Base-by-base conservation (phyloP, 176 grass and related monocot species). In the Miscanthus lutarioriparius region DNA sequence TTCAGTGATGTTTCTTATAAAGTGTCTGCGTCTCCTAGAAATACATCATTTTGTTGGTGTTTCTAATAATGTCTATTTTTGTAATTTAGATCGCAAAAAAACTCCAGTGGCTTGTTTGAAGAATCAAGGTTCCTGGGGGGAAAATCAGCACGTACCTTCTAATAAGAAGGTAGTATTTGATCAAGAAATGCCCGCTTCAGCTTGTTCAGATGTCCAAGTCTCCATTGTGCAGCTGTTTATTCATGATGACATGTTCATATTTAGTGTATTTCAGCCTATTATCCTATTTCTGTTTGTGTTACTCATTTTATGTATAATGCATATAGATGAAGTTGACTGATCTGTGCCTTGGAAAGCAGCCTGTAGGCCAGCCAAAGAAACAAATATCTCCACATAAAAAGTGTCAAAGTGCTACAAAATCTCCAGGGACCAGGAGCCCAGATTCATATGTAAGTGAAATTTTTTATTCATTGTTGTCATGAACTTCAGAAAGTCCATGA, bases 401-500 rank as follows among this genome's bases (percentile, higher is more conserved):
- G 58, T 48, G 59, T 56, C 67, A 33, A 22, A n/a, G 22, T 45
- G 1, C 33, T 78, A 82, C 10, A 75, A 80, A 15, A 54, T 59
- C 61, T 0, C 25, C 10, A 38, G n/a, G 10, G 26, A 35, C 0
- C 36, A 80, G 5, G 54, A 75, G 43, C 35, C 16, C 67, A 48
- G 22, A 4, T 66, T 10, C 36, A 59, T 36, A 83, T 83, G 84
- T 90, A 74, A 86, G 88, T 74, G 44, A 58, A 36, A 25, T 22
- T 61, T 14, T 65, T 35, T 26, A 32, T 58, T 72, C 41, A 64
- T 77, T 27, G 11, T 40, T 83, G 2, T 66, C 33, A 35, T 83
- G 30, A 72, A 39, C 23, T 78, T 81, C 7, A 45, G 12, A 87
- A 81, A 23, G 22, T 33, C 10, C 23, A 59, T 32, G 16, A 56